phyloP scores from a whole-genome alignment of 305 asterid genomes.

The Salvia sclarea region DNA sequence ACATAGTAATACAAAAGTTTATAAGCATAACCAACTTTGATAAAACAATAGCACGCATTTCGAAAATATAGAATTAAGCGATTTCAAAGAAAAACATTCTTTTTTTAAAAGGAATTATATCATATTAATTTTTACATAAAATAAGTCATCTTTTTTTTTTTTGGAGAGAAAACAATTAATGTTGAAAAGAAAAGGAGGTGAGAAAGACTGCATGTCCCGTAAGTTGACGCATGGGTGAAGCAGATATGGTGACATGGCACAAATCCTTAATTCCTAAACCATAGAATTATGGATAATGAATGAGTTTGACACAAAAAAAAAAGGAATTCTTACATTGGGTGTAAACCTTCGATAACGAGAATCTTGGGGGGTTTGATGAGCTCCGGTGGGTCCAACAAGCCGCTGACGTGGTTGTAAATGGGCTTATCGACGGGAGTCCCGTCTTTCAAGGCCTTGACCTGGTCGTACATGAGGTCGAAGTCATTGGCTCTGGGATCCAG shows the following conservation, averaged over 20 bases:
- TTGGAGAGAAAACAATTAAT: no score
- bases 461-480: conserved; percentile 92
- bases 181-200: neutral
- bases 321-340: conserved; percentile 87
- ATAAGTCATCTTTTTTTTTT: no score
- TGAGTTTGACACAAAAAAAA: no score
- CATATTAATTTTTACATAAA: no score
- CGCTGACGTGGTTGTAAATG: conserved; percentile 86
- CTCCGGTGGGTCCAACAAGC: conserved; percentile 90
- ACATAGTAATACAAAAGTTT: no score
- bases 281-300: conserved; percentile 25
- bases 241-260: conserved; percentile 25
- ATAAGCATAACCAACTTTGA: no score
- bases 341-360: conserved; percentile 94
- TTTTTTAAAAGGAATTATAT: no score
- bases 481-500: conserved; percentile 89
- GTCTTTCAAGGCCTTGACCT: conserved; percentile 77
- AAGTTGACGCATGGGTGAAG: neutral
- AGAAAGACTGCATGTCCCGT: conserved; percentile 29
- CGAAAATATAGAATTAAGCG: no score
- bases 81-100: no score
- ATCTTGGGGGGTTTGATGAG: conserved; percentile 90
- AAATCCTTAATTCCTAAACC: conserved; percentile 35
- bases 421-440: conserved; percentile 80
- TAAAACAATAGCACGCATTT: no score